These are phyloP conservation scores for Cyclostephanos tholiformis DNA, from an alignment of 108 stramenopile genomes.

Conservation along the genomic window DNA sequence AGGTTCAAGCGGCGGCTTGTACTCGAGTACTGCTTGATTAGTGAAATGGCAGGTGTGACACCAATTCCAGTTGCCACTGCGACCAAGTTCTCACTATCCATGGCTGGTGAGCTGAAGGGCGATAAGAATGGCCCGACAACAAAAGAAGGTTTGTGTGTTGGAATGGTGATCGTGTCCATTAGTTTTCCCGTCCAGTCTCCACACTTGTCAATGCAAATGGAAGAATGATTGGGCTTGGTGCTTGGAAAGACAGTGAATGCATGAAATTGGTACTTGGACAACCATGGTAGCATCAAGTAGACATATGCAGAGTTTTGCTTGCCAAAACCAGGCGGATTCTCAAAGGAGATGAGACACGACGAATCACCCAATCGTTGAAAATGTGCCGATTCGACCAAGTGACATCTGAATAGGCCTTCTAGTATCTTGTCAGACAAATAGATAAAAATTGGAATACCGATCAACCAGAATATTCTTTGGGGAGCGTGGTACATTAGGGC, in stretches of 20 bases:
- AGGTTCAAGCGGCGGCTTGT: constrained; percentile 43
- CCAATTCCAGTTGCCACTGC: constrained; percentile 51
- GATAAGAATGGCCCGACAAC: constrained; percentile 45
- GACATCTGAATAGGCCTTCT: background rate
- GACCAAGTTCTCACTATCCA: constrained; percentile 40
- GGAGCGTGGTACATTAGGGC: constrained; percentile 29
- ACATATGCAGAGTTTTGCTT: constrained; percentile 42
- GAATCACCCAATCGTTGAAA: constrained; percentile 17
- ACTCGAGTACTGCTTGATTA: constrained; percentile 35
- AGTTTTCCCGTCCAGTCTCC: constrained; percentile 48
- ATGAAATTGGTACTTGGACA: constrained; percentile 40
- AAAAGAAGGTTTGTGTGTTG: constrained; percentile 38
- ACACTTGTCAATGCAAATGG: constrained; percentile 37
- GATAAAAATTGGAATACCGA: constrained; percentile 24
- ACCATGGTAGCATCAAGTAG: constrained; percentile 47
- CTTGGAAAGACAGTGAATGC: constrained; percentile 45
- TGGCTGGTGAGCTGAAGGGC: constrained; percentile 43
- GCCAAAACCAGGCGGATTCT: constrained; percentile 48
- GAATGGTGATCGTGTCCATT: constrained; percentile 30
- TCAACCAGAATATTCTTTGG: constrained; percentile 15
- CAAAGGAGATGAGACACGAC: constrained; percentile 32
- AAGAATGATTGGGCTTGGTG: constrained; percentile 30
- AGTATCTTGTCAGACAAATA: constrained; percentile 9
- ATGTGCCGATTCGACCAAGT: constrained; percentile 8
- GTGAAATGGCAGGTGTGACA: constrained; percentile 38